Evolutionary conservation across 2,329 filamentous ascomycete species (phyloP), one percentile per base, ranked within the genome.

Genomic region (Clonostachys solani): DNA sequence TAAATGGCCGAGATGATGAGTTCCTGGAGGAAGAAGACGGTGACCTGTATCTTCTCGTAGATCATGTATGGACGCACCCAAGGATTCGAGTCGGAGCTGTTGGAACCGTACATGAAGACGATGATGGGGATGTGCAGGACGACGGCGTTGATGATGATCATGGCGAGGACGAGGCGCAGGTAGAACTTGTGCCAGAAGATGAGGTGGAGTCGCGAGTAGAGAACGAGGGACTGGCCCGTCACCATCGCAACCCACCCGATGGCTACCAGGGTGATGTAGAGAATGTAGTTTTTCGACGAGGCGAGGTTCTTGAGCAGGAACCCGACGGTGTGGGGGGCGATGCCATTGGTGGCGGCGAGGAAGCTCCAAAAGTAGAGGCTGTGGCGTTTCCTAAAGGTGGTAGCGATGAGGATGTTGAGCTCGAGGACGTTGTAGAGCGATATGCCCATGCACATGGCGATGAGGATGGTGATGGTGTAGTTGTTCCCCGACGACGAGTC

Each of bases 131-230:
- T 59, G 54, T 81, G 75, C 12, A 81, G 58, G 7, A 80, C 49
- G 37, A 80, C 53, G 23, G 68, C 67, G 57, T 81, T 73, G 50
- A 67, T 56, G 47, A 81, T 68, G 49, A 84, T 83, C 73, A 83
- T 78, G 50, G 54, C 64, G 3, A 80, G 66, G 0, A 78, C 72
- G 12, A 66, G 66, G 4, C 67, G 68, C 1, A 82, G 65, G 12
- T 73, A 58, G 4, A 61, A 59, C 10, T 69, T 44, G 67, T 78
- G 73, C n/a, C 69, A 70, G 4, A 78, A 65, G 16, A 84, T 69
- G 5, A 84, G 67, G 55, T 83, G 77, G 1, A 84, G 69, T 5
- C 80, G 72, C 4, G 78, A 83, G 64, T 80, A 84, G 3, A 84
- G 65, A 2, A 84, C 80, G 12, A 82, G 53, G 0, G 74, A 73